Conservation (phyloP, 2,329 filamentous ascomycete species). For the Colletotrichum limetticola region DNA sequence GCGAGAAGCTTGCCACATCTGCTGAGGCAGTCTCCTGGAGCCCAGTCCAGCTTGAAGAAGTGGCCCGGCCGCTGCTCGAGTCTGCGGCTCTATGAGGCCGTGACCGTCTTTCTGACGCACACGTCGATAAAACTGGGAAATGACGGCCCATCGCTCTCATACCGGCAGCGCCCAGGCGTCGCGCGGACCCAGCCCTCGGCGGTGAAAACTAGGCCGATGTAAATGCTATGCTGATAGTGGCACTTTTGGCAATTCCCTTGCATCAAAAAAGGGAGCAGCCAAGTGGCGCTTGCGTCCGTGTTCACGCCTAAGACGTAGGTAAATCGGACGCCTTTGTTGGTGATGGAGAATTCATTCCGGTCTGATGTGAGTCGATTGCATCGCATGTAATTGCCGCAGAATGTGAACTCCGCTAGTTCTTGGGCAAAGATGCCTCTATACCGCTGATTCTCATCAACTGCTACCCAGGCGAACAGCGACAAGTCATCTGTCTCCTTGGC, state of each 20-base stretch:
- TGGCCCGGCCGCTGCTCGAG: too few relatives aligned
- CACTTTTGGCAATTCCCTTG: not conserved
- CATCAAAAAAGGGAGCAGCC: too few relatives aligned
- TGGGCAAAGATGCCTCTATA: slow-evolving; percentile 8
- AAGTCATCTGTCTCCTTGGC: not conserved
- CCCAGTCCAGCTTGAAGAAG: too few relatives aligned
- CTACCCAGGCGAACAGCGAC: slow-evolving; percentile 20
- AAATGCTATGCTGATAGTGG: not conserved
- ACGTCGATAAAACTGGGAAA: too few relatives aligned
- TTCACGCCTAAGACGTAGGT: not conserved
- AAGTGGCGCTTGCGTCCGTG: not conserved
- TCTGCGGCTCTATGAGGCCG: too few relatives aligned
- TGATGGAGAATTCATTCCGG: not conserved
- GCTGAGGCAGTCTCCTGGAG: too few relatives aligned
- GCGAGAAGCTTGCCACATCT: too few relatives aligned
- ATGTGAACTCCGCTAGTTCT: not conserved
- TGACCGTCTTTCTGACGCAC: too few relatives aligned
- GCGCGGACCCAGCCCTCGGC: slow-evolving; percentile 1
- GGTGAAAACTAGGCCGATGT: not conserved
- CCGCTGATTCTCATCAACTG: not conserved
- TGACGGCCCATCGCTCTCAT: too few relatives aligned
- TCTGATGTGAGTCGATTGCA: not conserved
- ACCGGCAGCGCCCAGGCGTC: too few relatives aligned
- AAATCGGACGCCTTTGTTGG: slow-evolving; percentile 8
- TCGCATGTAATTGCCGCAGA: not conserved